Evolutionary conservation across 352 stramenopile species (phyloP), one percentile per base, ranked within the genome.

Genomic region (Halophytophthora polymorphica): DNA sequence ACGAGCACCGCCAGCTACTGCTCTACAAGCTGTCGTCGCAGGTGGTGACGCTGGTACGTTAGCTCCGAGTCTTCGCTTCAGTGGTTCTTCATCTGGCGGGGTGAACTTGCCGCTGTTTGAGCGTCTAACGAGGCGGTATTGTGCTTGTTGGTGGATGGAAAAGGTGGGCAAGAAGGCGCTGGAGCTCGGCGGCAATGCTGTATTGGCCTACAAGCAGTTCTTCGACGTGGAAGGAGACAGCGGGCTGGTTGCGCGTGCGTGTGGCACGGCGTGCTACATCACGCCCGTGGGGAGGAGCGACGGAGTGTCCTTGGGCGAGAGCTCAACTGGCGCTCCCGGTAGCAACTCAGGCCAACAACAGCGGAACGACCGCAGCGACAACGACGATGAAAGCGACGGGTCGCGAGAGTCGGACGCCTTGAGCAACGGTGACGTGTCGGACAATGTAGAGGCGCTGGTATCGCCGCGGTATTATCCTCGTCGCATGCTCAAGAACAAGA

Each of bases 201-300:
- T 99, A 15, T 69, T 99, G 41, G 96, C 91, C 5, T 99, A 99
- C 73, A 88, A 97, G 54, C 93, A 98, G 58, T 98, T 97, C 64
- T 99, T 99, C 60, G 97, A 99, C 71, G 93, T 99, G 25, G 97
- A 99, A 80, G 97, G 97, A 40, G 96, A 99, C 68, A 98, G 92
- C 29, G 96, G 96, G 10, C 81, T 99, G 22, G 97, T 99, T 0
- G 96, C 96, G 18, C 73, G 97, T 21, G 97, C 93, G 6, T 98
- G 95, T 65, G 97, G 97, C 13, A 99, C 97, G 51, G 75, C 86
- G 14, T 91, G 82, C 33, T 86, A 71, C n/a, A 83, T 93, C 43
- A 71, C 70, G 1, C 63, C 82, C 1, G 86, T 89, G 19, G 77
- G 86, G 17, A 90, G 73, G 53, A 78, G 70, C 54, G 66, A 71